phyloP scores from a whole-genome alignment of 139 green algal genomes.

The Micractinium sp. region DNA sequence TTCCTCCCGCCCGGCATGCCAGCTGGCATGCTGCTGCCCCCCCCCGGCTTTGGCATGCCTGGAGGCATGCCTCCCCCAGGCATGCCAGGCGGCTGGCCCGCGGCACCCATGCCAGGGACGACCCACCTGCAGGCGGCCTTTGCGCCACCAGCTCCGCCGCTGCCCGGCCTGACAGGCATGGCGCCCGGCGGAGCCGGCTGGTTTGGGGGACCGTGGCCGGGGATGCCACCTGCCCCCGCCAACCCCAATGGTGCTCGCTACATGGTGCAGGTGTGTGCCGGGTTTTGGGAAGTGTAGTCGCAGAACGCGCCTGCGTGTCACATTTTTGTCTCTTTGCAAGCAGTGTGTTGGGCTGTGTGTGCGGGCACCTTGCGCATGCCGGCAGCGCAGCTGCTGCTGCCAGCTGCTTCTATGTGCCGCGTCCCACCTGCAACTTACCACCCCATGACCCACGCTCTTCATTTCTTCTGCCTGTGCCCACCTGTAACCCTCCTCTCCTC shows the following conservation, averaged over 20 bases:
- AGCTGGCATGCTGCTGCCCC: neutral
- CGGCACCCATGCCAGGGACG: too few relatives aligned
- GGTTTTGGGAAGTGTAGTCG: neutral
- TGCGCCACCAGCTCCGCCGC: too few relatives aligned
- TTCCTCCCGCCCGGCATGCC: neutral
- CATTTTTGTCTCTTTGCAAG: too few relatives aligned
- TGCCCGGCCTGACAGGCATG: neutral
- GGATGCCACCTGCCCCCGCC: neutral
- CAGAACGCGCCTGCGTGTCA: too few relatives aligned
- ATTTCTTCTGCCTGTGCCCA: neutral
- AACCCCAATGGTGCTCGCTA: constrained; percentile 23
- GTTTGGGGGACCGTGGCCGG: neutral
- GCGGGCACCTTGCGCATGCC: too few relatives aligned
- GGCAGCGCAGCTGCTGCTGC: too few relatives aligned
- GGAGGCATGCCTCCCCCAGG: neutral
- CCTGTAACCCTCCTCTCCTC: neutral
- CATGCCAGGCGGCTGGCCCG: neutral
- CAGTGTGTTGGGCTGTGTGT: too few relatives aligned
- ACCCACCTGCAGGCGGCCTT: neutral
- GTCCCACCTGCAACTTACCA: neutral
- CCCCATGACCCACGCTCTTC: neutral
- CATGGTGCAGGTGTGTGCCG: constrained; percentile 35
- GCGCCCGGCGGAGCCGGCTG: too few relatives aligned
- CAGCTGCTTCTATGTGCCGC: neutral
- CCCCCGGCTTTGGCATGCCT: neutral